Evolutionary conservation across 2,329 filamentous ascomycete species (phyloP).

Genomic region (Elsinoe perseae): DNA sequence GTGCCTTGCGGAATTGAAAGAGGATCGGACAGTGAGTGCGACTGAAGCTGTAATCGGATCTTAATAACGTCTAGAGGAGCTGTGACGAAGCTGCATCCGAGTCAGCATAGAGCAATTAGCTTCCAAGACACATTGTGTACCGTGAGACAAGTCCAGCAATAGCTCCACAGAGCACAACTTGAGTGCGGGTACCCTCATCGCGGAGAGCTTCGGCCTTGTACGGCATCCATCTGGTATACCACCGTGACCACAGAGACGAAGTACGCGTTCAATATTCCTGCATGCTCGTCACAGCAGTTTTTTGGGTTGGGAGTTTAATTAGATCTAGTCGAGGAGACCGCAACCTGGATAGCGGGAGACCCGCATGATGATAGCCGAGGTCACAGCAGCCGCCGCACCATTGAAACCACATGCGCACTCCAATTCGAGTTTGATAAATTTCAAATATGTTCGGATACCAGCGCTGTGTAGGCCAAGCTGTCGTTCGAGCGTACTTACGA

Average conservation of each 20-base stretch:
- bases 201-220: conserved; percentile 55
- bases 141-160: conserved; percentile 80
- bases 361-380: no score
- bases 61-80: conserved; percentile 96
- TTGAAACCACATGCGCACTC: no score
- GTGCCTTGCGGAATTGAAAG: conserved; percentile 43
- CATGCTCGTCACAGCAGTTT: neutral
- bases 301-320: neutral
- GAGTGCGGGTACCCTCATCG: conserved; percentile 62
- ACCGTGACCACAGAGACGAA: neutral
- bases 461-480: no score
- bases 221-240: conserved; percentile 50
- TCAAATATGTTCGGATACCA: no score
- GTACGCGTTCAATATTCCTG: neutral
- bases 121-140: conserved; percentile 39
- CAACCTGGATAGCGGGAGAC: no score
- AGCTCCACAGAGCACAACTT: conserved; percentile 59
- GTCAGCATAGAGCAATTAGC: conserved; percentile 10
- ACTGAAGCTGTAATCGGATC: conserved; percentile 91
- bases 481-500: neutral
- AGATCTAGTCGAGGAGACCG: neutral
- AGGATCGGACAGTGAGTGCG: conserved; percentile 73
- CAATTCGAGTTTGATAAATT: no score
- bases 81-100: conserved; percentile 65
- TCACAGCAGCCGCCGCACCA: no score